A percentile compares a stretch with the other conserved stretches of the same genome.
Conservation (phyloP, 2,329 filamentous ascomycete species). For the Fusarium marasasianum region DNA sequence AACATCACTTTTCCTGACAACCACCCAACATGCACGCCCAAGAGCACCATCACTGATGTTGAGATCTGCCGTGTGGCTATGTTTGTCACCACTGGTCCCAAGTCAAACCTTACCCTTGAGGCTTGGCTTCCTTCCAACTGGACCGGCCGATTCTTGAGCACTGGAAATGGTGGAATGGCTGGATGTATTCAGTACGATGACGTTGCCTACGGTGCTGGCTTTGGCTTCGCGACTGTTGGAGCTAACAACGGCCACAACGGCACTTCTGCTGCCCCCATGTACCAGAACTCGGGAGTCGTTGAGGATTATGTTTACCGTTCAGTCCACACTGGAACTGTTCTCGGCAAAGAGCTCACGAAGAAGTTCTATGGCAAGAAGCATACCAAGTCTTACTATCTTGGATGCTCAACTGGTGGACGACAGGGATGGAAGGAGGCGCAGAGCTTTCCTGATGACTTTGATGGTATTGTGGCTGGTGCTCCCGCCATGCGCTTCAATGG, state of each 20-base stretch:
- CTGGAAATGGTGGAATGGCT: constrained; percentile 59
- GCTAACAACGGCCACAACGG: constrained; percentile 54
- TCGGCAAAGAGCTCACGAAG: constrained; percentile 22
- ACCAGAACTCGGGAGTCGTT: constrained; percentile 10
- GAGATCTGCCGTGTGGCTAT: constrained; percentile 33
- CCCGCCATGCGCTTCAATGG: constrained; percentile 56
- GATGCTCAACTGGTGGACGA: constrained; percentile 68
- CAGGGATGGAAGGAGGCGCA: constrained; percentile 66
- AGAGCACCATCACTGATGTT: constrained; percentile 22
- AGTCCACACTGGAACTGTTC: constrained; percentile 25
- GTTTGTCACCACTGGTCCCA: constrained; percentile 22
- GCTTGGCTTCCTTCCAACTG: constrained; percentile 60
- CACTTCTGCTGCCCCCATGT: constrained; percentile 19
- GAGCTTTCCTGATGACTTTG: constrained; percentile 65
- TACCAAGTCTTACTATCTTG: constrained; percentile 63
- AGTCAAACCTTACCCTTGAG: constrained; percentile 46
- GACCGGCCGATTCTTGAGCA: constrained; percentile 58
- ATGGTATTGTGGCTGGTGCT: constrained; percentile 59
- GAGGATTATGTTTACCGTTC: constrained; percentile 35
- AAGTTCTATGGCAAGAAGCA: constrained; percentile 55
- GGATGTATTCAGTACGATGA: constrained; percentile 57
- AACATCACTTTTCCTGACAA: constrained; percentile 29
- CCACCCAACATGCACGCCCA: constrained; percentile 19
- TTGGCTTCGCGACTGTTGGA: constrained; percentile 57
- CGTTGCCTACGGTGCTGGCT: constrained; percentile 46